phyloP scores from a whole-genome alignment of 768 basidiomycete species.

The Lentinus brumalis region DNA sequence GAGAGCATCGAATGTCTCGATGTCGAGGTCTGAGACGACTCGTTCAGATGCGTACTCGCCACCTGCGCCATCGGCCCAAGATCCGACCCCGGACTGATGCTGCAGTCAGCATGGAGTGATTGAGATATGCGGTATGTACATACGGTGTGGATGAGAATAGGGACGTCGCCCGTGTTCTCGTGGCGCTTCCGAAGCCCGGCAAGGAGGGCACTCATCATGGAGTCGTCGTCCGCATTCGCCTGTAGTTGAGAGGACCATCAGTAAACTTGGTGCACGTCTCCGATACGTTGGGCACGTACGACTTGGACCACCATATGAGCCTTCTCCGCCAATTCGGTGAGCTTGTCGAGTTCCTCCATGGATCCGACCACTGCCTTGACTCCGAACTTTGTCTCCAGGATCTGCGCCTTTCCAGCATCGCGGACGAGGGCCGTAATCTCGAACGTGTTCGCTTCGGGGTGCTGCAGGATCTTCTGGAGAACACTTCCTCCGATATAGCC shows the following conservation, averaged over 20 bases:
- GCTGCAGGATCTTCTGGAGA: conserved; percentile 46
- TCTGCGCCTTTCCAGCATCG: conserved; percentile 37
- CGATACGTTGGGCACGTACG: neutral
- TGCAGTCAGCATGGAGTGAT: neutral
- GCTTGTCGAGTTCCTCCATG: conserved; percentile 35
- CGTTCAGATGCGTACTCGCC: conserved; percentile 42
- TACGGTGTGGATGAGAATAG: conserved; percentile 65
- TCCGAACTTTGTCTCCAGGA: conserved; percentile 17
- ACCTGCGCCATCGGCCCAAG: conserved; percentile 45
- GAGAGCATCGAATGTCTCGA: conserved; percentile 45
- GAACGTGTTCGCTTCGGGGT: conserved; percentile 43
- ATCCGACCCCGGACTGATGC: conserved; percentile 33
- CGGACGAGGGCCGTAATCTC: conserved; percentile 50
- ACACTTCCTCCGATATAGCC: conserved; percentile 62
- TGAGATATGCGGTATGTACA: conserved; percentile 23
- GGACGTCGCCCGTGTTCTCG: conserved; percentile 41
- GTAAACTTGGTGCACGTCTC: too few relatives aligned
- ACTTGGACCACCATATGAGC: conserved; percentile 37
- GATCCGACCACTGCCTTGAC: conserved; percentile 24
- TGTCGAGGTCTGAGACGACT: conserved; percentile 52
- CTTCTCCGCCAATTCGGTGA: conserved; percentile 40
- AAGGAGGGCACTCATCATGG: conserved; percentile 47
- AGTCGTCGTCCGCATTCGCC: conserved; percentile 51
- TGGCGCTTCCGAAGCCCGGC: conserved; percentile 51
- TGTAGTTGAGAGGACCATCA: conserved; percentile 12